Percentiles rank a stretch among this genome's conserved stretches.
phyloP scores from a whole-genome alignment of 1,284 basidiomycete genomes.

The Puccinia hordei region DNA sequence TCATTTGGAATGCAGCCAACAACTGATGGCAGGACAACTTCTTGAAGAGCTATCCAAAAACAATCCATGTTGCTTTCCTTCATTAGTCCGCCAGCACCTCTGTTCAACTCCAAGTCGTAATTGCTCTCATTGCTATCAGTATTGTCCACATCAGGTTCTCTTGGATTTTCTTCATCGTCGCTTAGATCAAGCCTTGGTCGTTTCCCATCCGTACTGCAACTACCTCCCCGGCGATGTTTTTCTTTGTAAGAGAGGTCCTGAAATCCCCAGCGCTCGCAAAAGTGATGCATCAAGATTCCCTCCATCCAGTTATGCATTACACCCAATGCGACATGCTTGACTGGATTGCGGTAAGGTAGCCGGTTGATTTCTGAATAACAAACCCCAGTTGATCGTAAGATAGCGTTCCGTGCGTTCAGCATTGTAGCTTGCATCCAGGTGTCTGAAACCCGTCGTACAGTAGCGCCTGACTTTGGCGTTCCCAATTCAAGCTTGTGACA shows the following conservation, averaged over 20 bases:
- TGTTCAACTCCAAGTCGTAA: too few species aligned
- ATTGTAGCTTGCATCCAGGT: background rate
- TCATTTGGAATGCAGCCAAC: too few species aligned
- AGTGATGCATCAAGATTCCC: slow-evolving; percentile 31
- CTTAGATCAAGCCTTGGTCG: too few species aligned
- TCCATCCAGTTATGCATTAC: slow-evolving; percentile 47
- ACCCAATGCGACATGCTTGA: slow-evolving; percentile 11
- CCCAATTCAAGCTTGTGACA: background rate
- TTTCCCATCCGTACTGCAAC: background rate
- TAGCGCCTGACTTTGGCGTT: background rate
- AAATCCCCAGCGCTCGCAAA: too few species aligned
- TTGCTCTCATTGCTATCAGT: too few species aligned
- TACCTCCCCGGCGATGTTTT: background rate
- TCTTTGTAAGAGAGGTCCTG: too few species aligned
- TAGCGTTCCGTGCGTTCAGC: background rate
- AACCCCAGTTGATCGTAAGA: background rate
- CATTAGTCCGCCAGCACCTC: too few species aligned
- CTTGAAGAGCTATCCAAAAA: too few species aligned
- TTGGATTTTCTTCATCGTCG: too few species aligned
- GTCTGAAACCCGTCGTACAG: background rate
- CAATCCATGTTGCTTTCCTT: too few species aligned
- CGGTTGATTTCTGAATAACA: slow-evolving; percentile 14
- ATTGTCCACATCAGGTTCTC: too few species aligned
- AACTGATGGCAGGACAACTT: background rate
- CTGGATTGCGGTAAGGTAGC: too few species aligned